phyloP scores from a whole-genome alignment of 176 grass and related monocot genomes.

The Microstegium vimineum region DNA sequence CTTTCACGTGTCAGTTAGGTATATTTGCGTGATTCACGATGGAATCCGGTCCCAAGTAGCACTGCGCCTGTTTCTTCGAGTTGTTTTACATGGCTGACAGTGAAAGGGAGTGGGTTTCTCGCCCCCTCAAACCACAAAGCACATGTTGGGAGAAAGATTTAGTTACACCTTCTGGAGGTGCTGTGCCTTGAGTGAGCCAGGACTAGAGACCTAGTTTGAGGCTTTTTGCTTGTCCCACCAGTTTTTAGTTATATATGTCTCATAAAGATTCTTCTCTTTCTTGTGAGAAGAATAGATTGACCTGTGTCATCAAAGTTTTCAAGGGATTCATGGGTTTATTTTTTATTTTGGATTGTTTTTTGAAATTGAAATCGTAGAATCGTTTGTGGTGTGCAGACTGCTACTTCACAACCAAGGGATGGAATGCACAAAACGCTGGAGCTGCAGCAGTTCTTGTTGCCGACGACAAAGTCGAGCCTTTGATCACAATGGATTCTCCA shows the following conservation, averaged over 20 bases:
- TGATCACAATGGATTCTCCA: conserved; percentile 92
- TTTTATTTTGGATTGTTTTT: background rate
- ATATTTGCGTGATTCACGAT: background rate
- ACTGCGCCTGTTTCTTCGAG: background rate
- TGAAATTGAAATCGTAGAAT: background rate
- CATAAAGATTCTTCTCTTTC: background rate
- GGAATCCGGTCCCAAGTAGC: background rate
- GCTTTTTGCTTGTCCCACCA: conserved; percentile 17
- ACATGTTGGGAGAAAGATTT: background rate
- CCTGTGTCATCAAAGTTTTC: background rate
- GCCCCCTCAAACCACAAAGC: background rate
- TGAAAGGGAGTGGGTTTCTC: background rate
- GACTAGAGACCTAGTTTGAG: background rate
- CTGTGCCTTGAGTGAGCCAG: conserved; percentile 9
- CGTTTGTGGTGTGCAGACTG: conserved; percentile 49
- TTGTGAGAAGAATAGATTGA: background rate
- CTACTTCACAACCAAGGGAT: conserved; percentile 91
- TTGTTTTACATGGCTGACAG: background rate
- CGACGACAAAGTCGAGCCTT: conserved; percentile 55
- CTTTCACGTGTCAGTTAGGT: background rate
- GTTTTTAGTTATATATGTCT: background rate
- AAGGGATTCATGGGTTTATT: background rate
- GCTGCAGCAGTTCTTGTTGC: conserved; percentile 73
- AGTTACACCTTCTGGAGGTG: background rate
- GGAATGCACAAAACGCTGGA: conserved; percentile 77